Evolutionary conservation across 2,329 filamentous ascomycete genomes (phyloP), one percentile per base, ranked within the genome.

Genomic region (Pseudopyricularia javanii): DNA sequence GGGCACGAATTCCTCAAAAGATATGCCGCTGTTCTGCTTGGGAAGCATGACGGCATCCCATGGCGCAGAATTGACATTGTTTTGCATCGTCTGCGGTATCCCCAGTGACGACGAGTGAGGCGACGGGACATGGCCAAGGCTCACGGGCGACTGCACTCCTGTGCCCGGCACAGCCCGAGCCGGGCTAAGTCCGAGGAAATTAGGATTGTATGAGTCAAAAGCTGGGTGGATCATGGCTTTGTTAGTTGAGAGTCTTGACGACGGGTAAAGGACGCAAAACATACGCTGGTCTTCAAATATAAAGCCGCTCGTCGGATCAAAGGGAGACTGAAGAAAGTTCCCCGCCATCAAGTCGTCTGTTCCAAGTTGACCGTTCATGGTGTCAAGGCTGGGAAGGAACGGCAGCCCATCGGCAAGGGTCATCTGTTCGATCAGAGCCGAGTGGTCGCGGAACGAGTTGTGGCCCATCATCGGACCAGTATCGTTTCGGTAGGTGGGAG

Each of bases 251-350:
- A n/a, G 37, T n/a, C 17, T n/a, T 7, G 17, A 20, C 35, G 7
- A 11, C 37, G n/a, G n/a, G n/a, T n/a, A n/a, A n/a, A n/a, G n/a
- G n/a, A n/a, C n/a, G n/a, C n/a, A n/a, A n/a, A n/a, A n/a, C n/a
- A n/a, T n/a, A n/a, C n/a, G n/a, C n/a, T 57, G 58, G n/a, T 58
- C 56, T 3, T 20, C 26, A 20, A 59, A 49, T 15, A 54, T 33
- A 3, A 50, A 28, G 11, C 54, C 24, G 24, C 30, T 12, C 40
- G 49, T 43, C 24, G 33, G 26, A n/a, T 37, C 22, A 17, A 28
- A 35, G 17, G n/a, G 49, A 1, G 32, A 20, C n/a, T 51, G 33
- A 15, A 37, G 24, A 17, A 51, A n/a, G 26, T 32, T 51, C 9
- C 49, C 49, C 22, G 49, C 24, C 48, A 50, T 50, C 6, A 34